A percentile compares a stretch with the other conserved stretches of the same genome.
phyloP scores from a whole-genome alignment of 148 eudicot species.

The Spergularia marina region DNA sequence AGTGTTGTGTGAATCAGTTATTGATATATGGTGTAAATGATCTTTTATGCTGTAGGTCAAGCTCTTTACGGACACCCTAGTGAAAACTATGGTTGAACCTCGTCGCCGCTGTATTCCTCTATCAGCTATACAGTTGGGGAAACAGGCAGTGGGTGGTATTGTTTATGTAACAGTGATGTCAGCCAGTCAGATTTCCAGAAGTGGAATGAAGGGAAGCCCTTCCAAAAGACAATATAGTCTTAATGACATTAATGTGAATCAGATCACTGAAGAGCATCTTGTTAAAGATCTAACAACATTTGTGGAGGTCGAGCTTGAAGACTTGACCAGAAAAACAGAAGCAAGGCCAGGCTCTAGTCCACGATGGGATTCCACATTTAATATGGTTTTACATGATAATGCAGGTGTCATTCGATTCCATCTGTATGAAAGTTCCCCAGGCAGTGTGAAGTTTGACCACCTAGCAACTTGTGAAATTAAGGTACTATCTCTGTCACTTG shows the following conservation, averaged over 20 bases:
- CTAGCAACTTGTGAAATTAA: conserved; percentile 85
- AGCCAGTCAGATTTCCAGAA: conserved; percentile 57
- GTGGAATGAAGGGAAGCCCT: conserved; percentile 53
- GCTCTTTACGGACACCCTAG: conserved; percentile 64
- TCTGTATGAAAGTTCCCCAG: conserved; percentile 76
- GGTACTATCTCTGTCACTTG: conserved; percentile 41
- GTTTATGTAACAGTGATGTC: conserved; percentile 68
- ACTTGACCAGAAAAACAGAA: conserved; percentile 73
- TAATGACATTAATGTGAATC: conserved; percentile 21
- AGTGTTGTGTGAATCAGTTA: background rate
- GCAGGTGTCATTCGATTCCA: conserved; percentile 65
- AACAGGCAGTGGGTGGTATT: conserved; percentile 84
- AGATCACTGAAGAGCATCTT: conserved; percentile 34
- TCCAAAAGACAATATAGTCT: conserved; percentile 39
- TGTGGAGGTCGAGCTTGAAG: conserved; percentile 93
- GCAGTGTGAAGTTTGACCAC: conserved; percentile 68
- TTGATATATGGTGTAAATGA: background rate
- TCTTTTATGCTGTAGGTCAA: conserved; percentile 56
- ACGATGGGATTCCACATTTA: conserved; percentile 76
- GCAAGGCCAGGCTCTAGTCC: conserved; percentile 65
- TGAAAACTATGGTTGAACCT: conserved; percentile 96
- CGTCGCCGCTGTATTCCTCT: conserved; percentile 76
- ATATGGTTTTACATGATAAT: conserved; percentile 81
- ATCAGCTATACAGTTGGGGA: conserved; percentile 67
- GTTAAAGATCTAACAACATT: conserved; percentile 66